Conservation (phyloP, 2,329 filamentous ascomycete species). For the Stachybotrys elegans region DNA sequence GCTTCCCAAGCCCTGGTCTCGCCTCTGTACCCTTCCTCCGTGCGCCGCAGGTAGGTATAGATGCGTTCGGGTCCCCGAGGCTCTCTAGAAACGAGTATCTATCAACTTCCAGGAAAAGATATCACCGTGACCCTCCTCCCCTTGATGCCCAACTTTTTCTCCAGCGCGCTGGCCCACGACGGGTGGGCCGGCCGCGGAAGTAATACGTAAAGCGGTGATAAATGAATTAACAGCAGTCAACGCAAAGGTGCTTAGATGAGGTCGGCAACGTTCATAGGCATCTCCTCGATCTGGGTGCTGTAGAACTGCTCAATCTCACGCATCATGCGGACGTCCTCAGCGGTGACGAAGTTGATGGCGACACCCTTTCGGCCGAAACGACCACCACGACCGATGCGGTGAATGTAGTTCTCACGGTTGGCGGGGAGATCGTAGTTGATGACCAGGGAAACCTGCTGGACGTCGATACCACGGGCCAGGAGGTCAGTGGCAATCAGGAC, state of each 20-base stretch:
- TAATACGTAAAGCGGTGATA: slow-evolving; percentile 18
- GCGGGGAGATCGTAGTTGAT: slow-evolving; percentile 99
- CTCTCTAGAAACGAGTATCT: slow-evolving; percentile 35
- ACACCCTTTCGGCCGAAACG: slow-evolving; percentile 99
- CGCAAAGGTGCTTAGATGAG: slow-evolving; percentile 64
- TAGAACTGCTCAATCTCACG: slow-evolving; percentile 99
- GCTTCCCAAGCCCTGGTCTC: slow-evolving; percentile 32
- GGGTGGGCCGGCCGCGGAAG: slow-evolving; percentile 16
- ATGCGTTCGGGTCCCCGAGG: slow-evolving; percentile 20
- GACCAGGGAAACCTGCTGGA: slow-evolving; percentile 98
- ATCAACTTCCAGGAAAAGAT: slow-evolving; percentile 31
- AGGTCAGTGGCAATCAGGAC: slow-evolving; percentile 98
- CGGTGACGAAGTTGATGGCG: slow-evolving; percentile 99
- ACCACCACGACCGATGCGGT: slow-evolving; percentile 98
- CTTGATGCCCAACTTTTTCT: slow-evolving; percentile 19
- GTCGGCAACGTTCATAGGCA: slow-evolving; percentile 91
- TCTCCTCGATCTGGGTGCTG: slow-evolving; percentile 99
- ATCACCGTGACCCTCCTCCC: slow-evolving; percentile 22
- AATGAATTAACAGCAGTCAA: too few species aligned
- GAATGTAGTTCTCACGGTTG: slow-evolving; percentile 99
- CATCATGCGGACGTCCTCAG: slow-evolving; percentile 99
- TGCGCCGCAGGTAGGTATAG: too few species aligned
- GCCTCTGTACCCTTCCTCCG: slow-evolving; percentile 25
- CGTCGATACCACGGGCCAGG: slow-evolving; percentile 98
- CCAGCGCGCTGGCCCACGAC: too few species aligned